Evolutionary conservation across 129 eudicot species (phyloP), one percentile per base, ranked within the genome.

Genomic region (Flaveria trinervia): DNA sequence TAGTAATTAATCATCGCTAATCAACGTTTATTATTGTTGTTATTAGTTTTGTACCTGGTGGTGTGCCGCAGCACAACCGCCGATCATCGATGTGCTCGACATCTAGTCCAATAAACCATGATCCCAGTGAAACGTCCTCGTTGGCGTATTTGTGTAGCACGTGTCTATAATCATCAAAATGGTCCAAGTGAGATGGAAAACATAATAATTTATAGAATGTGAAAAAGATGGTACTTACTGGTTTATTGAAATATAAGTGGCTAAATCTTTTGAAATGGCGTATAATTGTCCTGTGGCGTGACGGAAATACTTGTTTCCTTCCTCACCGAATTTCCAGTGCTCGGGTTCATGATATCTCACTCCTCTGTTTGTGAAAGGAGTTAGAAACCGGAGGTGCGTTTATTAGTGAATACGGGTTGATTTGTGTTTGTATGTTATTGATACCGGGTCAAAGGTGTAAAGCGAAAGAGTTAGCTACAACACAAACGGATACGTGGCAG

Each of bases 301-400:
- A 43, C 98, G 97, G 56, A 93, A 90, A 70, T 93, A 93, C 83
- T 87, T 90, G 77, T 90, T 90, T 74, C 98, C 98, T 23, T 82
- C 92, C 73, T 81, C 98, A 3, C 98, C 98, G 71, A 93, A 92
- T 80, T 92, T 92, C 98, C 96, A 92, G 48, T 86, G 75, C 88
- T 92, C 98, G 7, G 98, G 98, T 78, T 90, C 98, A 73, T 90
- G 95, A 76, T 93, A 93, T 74, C 92, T 88, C 76, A 90, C 97
- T 74, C 98, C 97, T 92, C 98, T 93, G 70, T 25, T 45, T 39
- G 48, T 69, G 77, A 23, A 75, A 57, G 4, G 18, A 13, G 69
- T 81, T 72, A 80, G 52, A 81, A 80, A 45, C 54, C 30, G 15
- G 9, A 70, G 18, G 52, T 25, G 57, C 22, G 4, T 18, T 16